Evolutionary conservation across 768 basidiomycete genomes (phyloP).

Genomic region (Bullera alba): DNA sequence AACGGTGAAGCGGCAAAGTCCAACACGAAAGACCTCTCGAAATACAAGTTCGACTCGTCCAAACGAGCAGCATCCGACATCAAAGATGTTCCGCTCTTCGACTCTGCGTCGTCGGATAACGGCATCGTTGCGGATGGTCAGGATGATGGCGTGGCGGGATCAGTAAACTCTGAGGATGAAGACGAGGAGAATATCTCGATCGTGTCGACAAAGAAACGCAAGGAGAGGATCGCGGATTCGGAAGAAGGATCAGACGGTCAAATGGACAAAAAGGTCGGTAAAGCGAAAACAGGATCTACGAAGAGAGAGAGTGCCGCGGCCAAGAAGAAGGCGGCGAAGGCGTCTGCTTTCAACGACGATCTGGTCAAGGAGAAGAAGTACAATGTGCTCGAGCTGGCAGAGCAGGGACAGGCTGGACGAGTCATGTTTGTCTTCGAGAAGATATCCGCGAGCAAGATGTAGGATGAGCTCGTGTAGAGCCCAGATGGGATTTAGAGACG

Average conservation of each 20-base stretch:
- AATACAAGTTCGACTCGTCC: too few relatives aligned
- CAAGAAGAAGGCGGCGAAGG: not conserved
- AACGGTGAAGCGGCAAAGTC: not conserved
- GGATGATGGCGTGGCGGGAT: too few relatives aligned
- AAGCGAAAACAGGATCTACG: not conserved
- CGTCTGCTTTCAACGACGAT: not conserved
- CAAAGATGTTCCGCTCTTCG: too few relatives aligned
- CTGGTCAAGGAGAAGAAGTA: not conserved
- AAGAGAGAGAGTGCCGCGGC: not conserved
- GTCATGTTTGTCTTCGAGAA: conserved; percentile 44
- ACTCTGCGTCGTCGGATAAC: too few relatives aligned
- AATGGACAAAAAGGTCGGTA: not conserved
- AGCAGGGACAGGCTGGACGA: conserved; percentile 24
- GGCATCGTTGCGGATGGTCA: too few relatives aligned
- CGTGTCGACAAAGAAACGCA: not conserved
- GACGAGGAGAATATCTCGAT: not conserved
- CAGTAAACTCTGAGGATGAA: conserved; percentile 4
- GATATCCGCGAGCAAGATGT: conserved; percentile 5
- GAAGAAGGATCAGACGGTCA: not conserved
- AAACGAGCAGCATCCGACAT: too few relatives aligned
- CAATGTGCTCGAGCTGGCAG: conserved; percentile 27
- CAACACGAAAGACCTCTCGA: not conserved
- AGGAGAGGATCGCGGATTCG: not conserved
- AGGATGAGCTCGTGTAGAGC: not conserved
- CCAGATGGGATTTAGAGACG: too few relatives aligned